Percentiles rank a stretch among this genome's conserved stretches.
Conservation (phyloP, 495 filamentous ascomycete species). For the Polyplosphaeria fusca region DNA sequence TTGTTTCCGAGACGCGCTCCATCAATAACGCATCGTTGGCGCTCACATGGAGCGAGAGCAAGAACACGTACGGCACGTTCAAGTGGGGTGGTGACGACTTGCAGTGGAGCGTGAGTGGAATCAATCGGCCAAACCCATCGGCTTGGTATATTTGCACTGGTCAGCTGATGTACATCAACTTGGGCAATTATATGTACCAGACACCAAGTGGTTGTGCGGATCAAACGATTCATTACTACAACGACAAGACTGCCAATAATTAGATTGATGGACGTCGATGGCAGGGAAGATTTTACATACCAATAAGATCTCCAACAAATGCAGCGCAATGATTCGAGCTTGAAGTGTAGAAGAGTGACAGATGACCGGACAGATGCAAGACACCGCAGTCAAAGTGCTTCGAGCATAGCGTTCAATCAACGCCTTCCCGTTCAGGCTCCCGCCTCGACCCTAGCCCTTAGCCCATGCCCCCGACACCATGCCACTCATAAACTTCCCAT, state of each 20-base stretch:
- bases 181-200: slow-evolving; percentile 57
- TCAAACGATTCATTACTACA: slow-evolving; percentile 56
- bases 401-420: no score
- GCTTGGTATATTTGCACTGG: slow-evolving; percentile 58
- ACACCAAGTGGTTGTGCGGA: slow-evolving; percentile 58
- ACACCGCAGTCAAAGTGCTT: no score
- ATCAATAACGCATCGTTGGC: slow-evolving; percentile 34
- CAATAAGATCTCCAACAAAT: no score
- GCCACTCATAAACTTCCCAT: no score
- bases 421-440: no score
- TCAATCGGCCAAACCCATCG: slow-evolving; percentile 53
- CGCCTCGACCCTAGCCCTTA: no score
- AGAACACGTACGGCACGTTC: slow-evolving; percentile 58
- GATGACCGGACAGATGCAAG: no score
- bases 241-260: slow-evolving; percentile 37
- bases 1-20: slow-evolving; percentile 32
- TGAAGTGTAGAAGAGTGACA: no score
- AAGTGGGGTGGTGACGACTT: slow-evolving; percentile 56
- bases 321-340: no score
- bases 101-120: slow-evolving; percentile 49
- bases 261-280: no score
- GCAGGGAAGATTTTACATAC: no score
- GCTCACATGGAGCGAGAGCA: slow-evolving; percentile 48
- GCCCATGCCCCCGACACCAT: no score
- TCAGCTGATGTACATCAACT: slow-evolving; percentile 56